These are phyloP conservation scores for Ceratocystis ficicola DNA, from an alignment of 2,329 filamentous ascomycete species.

Conservation along the genomic window DNA sequence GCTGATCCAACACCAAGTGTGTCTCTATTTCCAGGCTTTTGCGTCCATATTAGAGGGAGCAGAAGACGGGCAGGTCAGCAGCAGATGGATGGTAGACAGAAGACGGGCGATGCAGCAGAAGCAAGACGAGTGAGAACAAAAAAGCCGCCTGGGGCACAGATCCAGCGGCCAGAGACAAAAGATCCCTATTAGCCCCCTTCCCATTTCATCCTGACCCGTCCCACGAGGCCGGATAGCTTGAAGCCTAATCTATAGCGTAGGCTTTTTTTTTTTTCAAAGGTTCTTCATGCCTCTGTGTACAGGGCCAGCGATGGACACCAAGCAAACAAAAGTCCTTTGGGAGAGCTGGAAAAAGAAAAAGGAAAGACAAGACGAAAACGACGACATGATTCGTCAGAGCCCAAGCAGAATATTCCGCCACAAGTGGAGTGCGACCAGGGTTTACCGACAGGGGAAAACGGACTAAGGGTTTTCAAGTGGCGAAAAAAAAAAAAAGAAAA, in stretches of 20 bases:
- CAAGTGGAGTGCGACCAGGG: too few relatives aligned
- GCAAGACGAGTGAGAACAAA: background rate
- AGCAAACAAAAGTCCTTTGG: constrained; percentile 7
- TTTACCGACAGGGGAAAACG: too few relatives aligned
- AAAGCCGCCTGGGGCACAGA: background rate
- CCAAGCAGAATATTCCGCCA: too few relatives aligned
- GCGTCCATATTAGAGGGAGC: background rate
- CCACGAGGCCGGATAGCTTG: background rate
- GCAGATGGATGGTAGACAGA: too few relatives aligned
- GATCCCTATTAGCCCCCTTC: background rate
- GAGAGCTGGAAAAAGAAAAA: background rate
- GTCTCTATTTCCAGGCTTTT: background rate
- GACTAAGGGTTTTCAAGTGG: too few relatives aligned
- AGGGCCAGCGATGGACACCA: background rate
- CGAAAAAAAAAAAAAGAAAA: background rate
- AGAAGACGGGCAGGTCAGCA: too few relatives aligned
- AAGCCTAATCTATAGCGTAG: background rate
- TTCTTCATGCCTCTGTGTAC: background rate
- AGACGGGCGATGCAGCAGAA: background rate
- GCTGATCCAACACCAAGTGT: too few relatives aligned
- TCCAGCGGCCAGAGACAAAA: background rate
- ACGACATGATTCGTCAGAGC: background rate
- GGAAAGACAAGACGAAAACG: background rate
- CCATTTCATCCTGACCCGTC: background rate
- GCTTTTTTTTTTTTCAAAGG: background rate